Percentiles rank a stretch among this genome's conserved stretches.
These are phyloP conservation scores for Metschnikowia koreensis DNA, from an alignment of 805 yeast genomes.

Conservation along the genomic window DNA sequence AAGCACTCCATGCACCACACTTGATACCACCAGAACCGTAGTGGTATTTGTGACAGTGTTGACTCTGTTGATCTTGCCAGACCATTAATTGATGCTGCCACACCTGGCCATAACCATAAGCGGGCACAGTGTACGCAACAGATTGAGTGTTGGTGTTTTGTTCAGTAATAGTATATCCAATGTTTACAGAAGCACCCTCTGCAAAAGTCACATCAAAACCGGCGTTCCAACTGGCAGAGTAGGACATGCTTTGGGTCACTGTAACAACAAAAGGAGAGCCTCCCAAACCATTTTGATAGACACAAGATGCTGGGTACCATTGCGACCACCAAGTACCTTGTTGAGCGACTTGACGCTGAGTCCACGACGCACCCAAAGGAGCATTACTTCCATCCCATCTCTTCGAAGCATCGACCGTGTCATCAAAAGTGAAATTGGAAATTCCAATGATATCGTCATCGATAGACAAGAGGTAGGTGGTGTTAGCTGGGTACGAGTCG, in stretches of 20 bases:
- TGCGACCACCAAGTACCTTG: slow-evolving; percentile 4
- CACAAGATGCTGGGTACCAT: slow-evolving; percentile 9
- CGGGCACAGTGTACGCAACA: neutral
- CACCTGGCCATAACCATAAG: slow-evolving; percentile 5
- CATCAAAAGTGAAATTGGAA: neutral
- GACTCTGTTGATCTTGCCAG: slow-evolving; percentile 1
- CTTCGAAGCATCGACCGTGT: neutral
- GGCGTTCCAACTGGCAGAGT: neutral
- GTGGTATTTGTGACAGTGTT: neutral
- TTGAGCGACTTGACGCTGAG: neutral
- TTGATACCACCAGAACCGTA: neutral
- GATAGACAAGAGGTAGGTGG: neutral
- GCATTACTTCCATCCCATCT: slow-evolving; percentile 3
- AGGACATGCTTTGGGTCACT: neutral
- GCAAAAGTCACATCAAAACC: neutral
- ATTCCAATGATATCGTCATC: neutral
- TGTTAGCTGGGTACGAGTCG: neutral
- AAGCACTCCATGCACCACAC: slow-evolving; percentile 6
- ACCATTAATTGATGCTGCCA: slow-evolving; percentile 2
- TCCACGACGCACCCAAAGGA: slow-evolving; percentile 5
- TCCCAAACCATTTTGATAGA: neutral
- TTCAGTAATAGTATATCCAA: neutral
- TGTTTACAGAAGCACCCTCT: neutral
- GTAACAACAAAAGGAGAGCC: neutral
- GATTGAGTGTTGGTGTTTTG: neutral